phyloP scores from a whole-genome alignment of 73 alveolate genomes.

The Halteria grandinella region DNA sequence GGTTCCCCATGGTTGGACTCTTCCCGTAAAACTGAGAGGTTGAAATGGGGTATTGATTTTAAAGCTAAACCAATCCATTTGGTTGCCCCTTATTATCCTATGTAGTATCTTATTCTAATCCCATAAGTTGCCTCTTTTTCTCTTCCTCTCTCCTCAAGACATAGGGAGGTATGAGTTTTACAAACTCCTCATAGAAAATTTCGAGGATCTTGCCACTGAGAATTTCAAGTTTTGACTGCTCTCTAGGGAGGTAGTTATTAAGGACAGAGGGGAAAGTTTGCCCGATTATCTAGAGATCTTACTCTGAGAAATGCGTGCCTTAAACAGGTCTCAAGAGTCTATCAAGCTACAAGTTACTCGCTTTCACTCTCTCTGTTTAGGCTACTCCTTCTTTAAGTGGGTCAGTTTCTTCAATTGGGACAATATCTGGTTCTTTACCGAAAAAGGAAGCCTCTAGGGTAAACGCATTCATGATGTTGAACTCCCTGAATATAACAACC shows the following conservation, averaged over 20 bases:
- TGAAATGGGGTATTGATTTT: not conserved
- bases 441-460: conserved; percentile 61
- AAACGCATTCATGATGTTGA: conserved; percentile 56
- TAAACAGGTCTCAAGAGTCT: too few relatives aligned
- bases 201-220: conserved; percentile 42
- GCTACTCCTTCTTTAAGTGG: too few relatives aligned
- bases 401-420: too few relatives aligned
- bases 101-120: not conserved
- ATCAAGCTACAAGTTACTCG: too few relatives aligned
- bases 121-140: conserved; percentile 24
- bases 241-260: conserved; percentile 25
- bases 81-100: conserved; percentile 8
- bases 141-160: conserved; percentile 41
- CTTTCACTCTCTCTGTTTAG: too few relatives aligned
- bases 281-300: too few relatives aligned
- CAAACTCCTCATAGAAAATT: conserved; percentile 47
- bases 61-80: not conserved
- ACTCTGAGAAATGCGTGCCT: too few relatives aligned
- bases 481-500: conserved; percentile 61
- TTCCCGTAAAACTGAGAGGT: not conserved
- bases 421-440: conserved; percentile 52
- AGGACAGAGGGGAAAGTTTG: too few relatives aligned
- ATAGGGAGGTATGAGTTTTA: conserved; percentile 47
- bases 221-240: conserved; percentile 13
- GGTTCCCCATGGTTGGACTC: not conserved